Conservation (phyloP, 805 yeast species). For the Kodamaea restingae region DNA sequence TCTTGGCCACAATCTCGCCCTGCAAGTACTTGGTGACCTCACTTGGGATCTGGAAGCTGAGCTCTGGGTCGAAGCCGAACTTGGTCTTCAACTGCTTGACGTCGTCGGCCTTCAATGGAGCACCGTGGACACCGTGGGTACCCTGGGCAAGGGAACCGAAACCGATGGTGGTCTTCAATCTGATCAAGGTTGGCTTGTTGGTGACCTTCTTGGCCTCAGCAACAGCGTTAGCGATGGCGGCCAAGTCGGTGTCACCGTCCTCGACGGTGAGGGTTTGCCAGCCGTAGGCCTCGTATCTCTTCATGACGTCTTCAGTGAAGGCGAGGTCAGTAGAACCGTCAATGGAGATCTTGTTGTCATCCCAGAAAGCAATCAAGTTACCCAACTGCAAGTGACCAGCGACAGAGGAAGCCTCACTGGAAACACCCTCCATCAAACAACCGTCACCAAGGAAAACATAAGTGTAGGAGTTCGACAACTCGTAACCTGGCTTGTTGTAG, state of each 20-base stretch:
- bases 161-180: constrained; percentile 89
- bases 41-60: constrained; percentile 72
- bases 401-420: constrained; percentile 88
- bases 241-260: constrained; percentile 78
- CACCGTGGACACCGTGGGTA: constrained; percentile 91
- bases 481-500: constrained; percentile 82
- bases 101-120: constrained; percentile 93
- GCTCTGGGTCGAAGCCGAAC: constrained; percentile 85
- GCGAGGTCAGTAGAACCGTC: constrained; percentile 90
- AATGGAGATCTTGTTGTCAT: constrained; percentile 93
- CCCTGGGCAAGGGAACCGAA: constrained; percentile 85
- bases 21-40: constrained; percentile 75
- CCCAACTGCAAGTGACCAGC: constrained; percentile 96
- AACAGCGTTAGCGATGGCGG: constrained; percentile 68
- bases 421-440: constrained; percentile 96
- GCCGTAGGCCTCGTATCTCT: constrained; percentile 87
- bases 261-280: constrained; percentile 81
- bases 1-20: constrained; percentile 49
- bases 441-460: constrained; percentile 92
- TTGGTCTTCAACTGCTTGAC: constrained; percentile 76
- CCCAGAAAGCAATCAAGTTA: constrained; percentile 92
- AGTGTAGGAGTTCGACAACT: constrained; percentile 69
- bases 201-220: constrained; percentile 72
- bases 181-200: constrained; percentile 86
- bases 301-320: constrained; percentile 87